Conservation (phyloP, 176 grass and related monocot species). For the Typha latifolia region DNA sequence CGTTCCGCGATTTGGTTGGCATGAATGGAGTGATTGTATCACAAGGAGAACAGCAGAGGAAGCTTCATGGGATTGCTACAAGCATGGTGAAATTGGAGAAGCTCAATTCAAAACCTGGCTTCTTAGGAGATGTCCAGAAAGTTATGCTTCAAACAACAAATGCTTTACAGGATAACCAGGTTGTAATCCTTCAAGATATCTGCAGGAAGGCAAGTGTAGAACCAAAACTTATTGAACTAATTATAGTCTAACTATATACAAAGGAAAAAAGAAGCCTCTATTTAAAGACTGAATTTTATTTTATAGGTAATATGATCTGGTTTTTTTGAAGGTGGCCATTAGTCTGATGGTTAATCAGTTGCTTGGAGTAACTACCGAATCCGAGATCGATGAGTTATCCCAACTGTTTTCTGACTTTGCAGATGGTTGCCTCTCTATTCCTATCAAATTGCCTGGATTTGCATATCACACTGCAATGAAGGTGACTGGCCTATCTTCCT, state of each 20-base stretch:
- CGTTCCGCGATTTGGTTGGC: slow-evolving; percentile 6
- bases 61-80: slow-evolving; percentile 9
- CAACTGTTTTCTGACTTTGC: slow-evolving; percentile 4
- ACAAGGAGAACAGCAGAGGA: slow-evolving; percentile 9
- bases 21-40: slow-evolving; percentile 2
- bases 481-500: neutral
- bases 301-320: neutral
- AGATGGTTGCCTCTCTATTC: slow-evolving; percentile 9
- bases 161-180: neutral
- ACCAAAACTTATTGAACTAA: neutral
- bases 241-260: neutral
- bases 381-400: slow-evolving; percentile 1
- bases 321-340: slow-evolving; percentile 6
- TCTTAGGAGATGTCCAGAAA: slow-evolving; percentile 2
- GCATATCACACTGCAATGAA: slow-evolving; percentile 10
- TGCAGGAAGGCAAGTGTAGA: slow-evolving; percentile 6
- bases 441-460: slow-evolving; percentile 13
- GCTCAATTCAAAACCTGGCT: neutral
- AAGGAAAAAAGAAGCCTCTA: neutral
- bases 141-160: neutral
- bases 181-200: slow-evolving; percentile 2
- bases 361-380: slow-evolving; percentile 1
- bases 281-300: neutral
- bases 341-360: slow-evolving; percentile 16
- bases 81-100: slow-evolving; percentile 6